These are phyloP conservation scores for Conoideocrella luteorostrata DNA, from an alignment of 2,329 filamentous ascomycete species.

Conservation along the genomic window DNA sequence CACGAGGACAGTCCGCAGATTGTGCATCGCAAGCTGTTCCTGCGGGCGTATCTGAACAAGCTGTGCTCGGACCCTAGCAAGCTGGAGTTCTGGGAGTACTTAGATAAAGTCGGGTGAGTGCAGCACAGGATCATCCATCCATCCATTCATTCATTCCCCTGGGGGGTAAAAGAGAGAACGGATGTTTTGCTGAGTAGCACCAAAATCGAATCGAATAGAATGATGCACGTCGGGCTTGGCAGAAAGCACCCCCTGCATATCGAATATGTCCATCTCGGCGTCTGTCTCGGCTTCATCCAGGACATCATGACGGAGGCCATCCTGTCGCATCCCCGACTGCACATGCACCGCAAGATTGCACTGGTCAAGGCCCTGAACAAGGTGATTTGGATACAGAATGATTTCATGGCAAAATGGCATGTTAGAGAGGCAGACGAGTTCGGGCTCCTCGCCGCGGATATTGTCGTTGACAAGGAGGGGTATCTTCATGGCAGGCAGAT, in stretches of 20 bases:
- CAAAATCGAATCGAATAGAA: too few relatives aligned
- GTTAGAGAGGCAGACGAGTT: conserved; percentile 62
- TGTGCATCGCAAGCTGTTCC: conserved; percentile 69
- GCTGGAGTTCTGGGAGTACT: conserved; percentile 76
- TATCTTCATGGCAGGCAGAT: conserved; percentile 59
- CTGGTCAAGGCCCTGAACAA: conserved; percentile 72
- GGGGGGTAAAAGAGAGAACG: too few relatives aligned
- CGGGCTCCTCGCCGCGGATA: conserved; percentile 35
- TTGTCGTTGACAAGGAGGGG: conserved; percentile 54
- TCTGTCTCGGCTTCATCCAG: conserved; percentile 66
- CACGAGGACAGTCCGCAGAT: conserved; percentile 69
- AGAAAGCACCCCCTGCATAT: conserved; percentile 67
- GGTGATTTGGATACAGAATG: conserved; percentile 84
- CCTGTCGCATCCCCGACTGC: conserved; percentile 61
- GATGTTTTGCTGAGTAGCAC: too few relatives aligned
- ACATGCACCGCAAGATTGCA: conserved; percentile 61
- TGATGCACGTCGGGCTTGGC: conserved; percentile 77
- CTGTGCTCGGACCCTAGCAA: conserved; percentile 68
- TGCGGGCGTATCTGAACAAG: conserved; percentile 67
- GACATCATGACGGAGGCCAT: conserved; percentile 73
- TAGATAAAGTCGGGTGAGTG: conserved; percentile 71
- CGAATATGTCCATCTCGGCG: conserved; percentile 74
- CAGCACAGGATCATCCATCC: neutral
- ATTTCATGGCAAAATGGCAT: conserved; percentile 80
- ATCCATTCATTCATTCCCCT: too few relatives aligned